Evolutionary conservation across 228 moss, liverwort and hornwort genomes (phyloP).

Genomic region (Sphagnum magellanicum): DNA sequence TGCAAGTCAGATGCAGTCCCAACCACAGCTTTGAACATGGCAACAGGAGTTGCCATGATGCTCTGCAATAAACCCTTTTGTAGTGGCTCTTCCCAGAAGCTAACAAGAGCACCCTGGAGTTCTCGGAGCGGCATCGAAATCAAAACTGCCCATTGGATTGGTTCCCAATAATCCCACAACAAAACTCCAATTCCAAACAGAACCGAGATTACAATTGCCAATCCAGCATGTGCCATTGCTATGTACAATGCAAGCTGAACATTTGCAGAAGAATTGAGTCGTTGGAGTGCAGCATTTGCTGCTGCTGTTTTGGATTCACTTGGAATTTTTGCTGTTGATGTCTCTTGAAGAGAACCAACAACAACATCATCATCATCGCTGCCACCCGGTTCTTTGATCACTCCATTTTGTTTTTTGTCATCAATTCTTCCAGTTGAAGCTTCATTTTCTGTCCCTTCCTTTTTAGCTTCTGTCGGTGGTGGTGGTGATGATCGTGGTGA

Average conservation of each 20-base stretch:
- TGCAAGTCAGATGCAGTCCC: conserved; percentile 48
- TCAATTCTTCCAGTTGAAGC: too few species aligned
- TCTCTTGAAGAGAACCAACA: too few species aligned
- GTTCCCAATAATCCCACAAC: conserved; percentile 58
- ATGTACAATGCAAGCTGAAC: conserved; percentile 85
- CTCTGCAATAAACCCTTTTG: conserved; percentile 46
- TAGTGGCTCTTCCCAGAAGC: conserved; percentile 60
- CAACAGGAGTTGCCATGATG: conserved; percentile 41
- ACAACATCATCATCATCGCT: too few species aligned
- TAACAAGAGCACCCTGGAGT: conserved; percentile 47
- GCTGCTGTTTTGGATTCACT: too few species aligned
- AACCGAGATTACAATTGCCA: conserved; percentile 43
- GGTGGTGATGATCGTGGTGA: too few species aligned
- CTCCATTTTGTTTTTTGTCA: too few species aligned
- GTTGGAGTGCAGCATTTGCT: too few species aligned
- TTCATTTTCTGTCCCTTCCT: too few species aligned
- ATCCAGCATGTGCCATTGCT: conserved; percentile 73
- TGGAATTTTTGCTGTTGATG: too few species aligned
- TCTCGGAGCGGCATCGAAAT: conserved; percentile 80
- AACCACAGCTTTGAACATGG: conserved; percentile 31
- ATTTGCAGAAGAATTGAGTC: conserved; percentile 13
- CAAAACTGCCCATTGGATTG: conserved; percentile 78
- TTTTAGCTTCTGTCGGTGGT: too few species aligned
- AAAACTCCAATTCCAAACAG: conserved; percentile 50
- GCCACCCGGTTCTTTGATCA: too few species aligned